Base-by-base conservation (phyloP, 2,329 filamentous ascomycete genomes). In the Paecilomyces dactylethromorphus region DNA sequence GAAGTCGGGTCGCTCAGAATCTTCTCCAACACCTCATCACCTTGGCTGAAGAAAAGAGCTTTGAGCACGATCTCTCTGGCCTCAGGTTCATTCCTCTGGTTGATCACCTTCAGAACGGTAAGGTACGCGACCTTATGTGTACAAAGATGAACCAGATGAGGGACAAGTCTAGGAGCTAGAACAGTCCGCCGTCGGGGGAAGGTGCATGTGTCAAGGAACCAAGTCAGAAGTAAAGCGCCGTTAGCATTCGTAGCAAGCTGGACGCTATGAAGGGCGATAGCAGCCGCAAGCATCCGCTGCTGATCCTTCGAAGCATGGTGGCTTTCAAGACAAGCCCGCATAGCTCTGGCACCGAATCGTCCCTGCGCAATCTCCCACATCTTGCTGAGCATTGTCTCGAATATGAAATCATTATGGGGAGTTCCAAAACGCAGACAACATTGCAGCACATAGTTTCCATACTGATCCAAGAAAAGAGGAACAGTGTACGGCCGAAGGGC, bases 121-220 rank as follows among this genome's bases (percentile, higher is more conserved):
- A 97, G 82, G 70, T 97, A 97, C 0, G 94, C 94, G 58, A 99
- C 93, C 81, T 97, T 97, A 81, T 99, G 94, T 0, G 94, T 97
- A 81, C 94, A 97, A 6, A 99, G 83, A 71, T 97, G 91, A 24
- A 97, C 92, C 32, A 99, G 82, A 71, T 96, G 92, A 49, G 94
- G 92, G 15, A 97, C 91, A 24, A 99, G 85, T 66, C 92, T 87
- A 21, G 94, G 94, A 52, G 94, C 92, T 58, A 99, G 82, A 29
- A 97, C 92, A 24, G 91, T 95, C 59, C 94, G 89, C 64, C 94
- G 89, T 66, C 89, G 87, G 35, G 93, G 92, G 79, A 97, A 96
- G 13, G 90, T 97, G 82, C 94, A 99, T 1, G 94, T 97, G 71
- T 99, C 94, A 58, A 99, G 81, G 82, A 97, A 95, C 94, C 94